Conservation (phyloP, 495 filamentous ascomycete species). For the Parachaetomium inaequale region DNA sequence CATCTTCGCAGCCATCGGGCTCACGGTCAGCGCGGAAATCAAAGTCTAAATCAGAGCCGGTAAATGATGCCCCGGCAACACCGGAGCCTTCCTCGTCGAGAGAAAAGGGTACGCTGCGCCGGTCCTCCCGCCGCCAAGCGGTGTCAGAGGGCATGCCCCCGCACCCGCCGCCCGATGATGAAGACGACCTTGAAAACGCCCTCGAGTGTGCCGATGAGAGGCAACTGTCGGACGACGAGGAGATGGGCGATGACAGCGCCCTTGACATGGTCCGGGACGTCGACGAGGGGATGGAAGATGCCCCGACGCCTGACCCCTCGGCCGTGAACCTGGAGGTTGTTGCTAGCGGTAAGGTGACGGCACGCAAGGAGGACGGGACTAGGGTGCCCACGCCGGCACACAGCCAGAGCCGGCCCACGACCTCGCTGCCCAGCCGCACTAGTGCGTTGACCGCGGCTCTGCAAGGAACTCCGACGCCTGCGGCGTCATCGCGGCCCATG, state of each 20-base stretch:
- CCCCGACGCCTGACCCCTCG: slow-evolving; percentile 66
- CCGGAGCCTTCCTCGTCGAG: slow-evolving; percentile 37
- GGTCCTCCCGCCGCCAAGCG: slow-evolving; percentile 54
- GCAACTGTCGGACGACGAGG: slow-evolving; percentile 74
- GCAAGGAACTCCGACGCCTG: slow-evolving; percentile 49
- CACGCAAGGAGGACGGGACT: slow-evolving; percentile 94
- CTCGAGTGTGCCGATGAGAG: slow-evolving; percentile 95
- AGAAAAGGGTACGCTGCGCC: slow-evolving; percentile 52
- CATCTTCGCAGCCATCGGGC: slow-evolving; percentile 36
- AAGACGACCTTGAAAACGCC: slow-evolving; percentile 57
- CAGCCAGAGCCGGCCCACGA: slow-evolving; percentile 47
- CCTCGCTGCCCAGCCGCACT: slow-evolving; percentile 34
- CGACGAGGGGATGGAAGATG: slow-evolving; percentile 80
- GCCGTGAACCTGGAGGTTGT: slow-evolving; percentile 93
- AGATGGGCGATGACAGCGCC: slow-evolving; percentile 62
- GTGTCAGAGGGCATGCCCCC: slow-evolving; percentile 44
- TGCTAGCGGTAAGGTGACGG: slow-evolving; percentile 85
- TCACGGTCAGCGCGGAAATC: slow-evolving; percentile 44
- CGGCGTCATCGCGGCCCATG: slow-evolving; percentile 52
- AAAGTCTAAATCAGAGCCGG: slow-evolving; percentile 45
- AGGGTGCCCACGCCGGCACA: slow-evolving; percentile 76
- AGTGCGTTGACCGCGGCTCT: slow-evolving; percentile 48
- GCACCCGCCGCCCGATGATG: slow-evolving; percentile 52
- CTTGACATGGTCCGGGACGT: slow-evolving; percentile 88
- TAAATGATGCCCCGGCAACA: slow-evolving; percentile 35